Percentiles rank a stretch among this genome's conserved stretches.
These are phyloP conservation scores for Aspergillus egyptiacus DNA, from an alignment of 495 filamentous ascomycete species.

Conservation along the genomic window DNA sequence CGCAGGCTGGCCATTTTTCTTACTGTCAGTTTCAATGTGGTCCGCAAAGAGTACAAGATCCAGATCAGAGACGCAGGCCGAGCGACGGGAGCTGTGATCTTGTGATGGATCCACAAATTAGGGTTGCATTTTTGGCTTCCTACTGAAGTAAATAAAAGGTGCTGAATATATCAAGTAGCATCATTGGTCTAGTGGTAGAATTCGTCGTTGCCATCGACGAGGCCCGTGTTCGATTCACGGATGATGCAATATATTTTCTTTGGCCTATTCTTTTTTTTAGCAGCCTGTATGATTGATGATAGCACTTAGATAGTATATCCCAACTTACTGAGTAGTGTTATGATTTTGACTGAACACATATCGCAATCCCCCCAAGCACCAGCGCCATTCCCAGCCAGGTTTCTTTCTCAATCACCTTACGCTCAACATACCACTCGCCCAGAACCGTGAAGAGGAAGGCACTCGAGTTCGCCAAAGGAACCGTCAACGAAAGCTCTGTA, in stretches of 20 bases:
- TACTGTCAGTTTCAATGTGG: too few species aligned
- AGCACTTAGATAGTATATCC: too few species aligned
- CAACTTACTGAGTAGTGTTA: constrained; percentile 7
- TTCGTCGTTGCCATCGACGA: constrained; percentile 57
- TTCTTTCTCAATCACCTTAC: constrained; percentile 79
- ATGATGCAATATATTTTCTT: constrained; percentile 36
- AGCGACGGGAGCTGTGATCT: too few species aligned
- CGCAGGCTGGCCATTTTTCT: too few species aligned
- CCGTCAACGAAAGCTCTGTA: constrained; percentile 81
- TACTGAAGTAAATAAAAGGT: not conserved
- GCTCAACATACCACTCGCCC: constrained; percentile 92
- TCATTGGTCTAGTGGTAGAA: constrained; percentile 57
- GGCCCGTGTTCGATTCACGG: constrained; percentile 56
- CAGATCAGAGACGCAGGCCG: too few species aligned
- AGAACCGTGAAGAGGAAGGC: constrained; percentile 94
- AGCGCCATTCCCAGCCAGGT: constrained; percentile 85
- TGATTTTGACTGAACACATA: constrained; percentile 68
- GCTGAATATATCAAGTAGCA: constrained; percentile 22
- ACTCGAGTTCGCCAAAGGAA: constrained; percentile 89
- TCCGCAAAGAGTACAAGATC: too few species aligned
- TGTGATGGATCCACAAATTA: not conserved
- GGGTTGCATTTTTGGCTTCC: not conserved
- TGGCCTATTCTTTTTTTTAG: not conserved
- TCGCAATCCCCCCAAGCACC: constrained; percentile 74
- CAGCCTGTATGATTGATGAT: too few species aligned